Evolutionary conservation across 139 green algal genomes (phyloP), one percentile per base, ranked within the genome.

Genomic region (Tetraselmis striata): DNA sequence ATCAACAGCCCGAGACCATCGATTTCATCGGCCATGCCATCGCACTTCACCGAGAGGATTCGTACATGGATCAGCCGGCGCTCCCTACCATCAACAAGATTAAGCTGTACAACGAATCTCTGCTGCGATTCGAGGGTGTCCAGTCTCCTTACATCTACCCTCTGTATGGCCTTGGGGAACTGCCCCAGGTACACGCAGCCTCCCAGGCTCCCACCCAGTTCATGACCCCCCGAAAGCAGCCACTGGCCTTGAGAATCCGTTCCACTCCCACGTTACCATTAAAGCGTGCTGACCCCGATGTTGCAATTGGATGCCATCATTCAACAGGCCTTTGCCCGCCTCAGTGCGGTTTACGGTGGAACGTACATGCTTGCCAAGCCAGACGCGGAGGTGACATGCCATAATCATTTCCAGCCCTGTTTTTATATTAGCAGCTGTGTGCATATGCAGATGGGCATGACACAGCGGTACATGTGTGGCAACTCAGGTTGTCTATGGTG

Each of bases 291-390:
- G n/a, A n/a, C n/a, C n/a, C n/a, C n/a, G n/a, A n/a, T n/a, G n/a
- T n/a, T n/a, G n/a, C n/a, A n/a, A n/a, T n/a, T n/a, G n/a, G n/a
- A n/a, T n/a, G n/a, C n/a, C n/a, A n/a, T n/a, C n/a, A n/a, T n/a
- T n/a, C n/a, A n/a, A n/a, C 94, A 98, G 93, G 93, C 92, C 1
- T 99, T 99, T 91, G 97, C 97, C 0, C 91, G 97, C 27, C 89
- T 99, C 75, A 93, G 86, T 2, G 97, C 97, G 0, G 97, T 99
- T 83, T 97, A 98, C 82, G 97, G 97, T 24, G 97, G 97, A 79
- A 98, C 96, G 28, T 99, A 99, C 93, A 99, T 99, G 97, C 95
- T 99, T 30, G 89, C 89, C 85, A 96, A 97, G 86, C 88, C 91
- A 2, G 95, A 97, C 79, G 92, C 87, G 1, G 81, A 96, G 86